A percentile compares a stretch with the other conserved stretches of the same genome.
phyloP scores from a whole-genome alignment of 805 yeast genomes.

The Cyberlindnera bimundalis region DNA sequence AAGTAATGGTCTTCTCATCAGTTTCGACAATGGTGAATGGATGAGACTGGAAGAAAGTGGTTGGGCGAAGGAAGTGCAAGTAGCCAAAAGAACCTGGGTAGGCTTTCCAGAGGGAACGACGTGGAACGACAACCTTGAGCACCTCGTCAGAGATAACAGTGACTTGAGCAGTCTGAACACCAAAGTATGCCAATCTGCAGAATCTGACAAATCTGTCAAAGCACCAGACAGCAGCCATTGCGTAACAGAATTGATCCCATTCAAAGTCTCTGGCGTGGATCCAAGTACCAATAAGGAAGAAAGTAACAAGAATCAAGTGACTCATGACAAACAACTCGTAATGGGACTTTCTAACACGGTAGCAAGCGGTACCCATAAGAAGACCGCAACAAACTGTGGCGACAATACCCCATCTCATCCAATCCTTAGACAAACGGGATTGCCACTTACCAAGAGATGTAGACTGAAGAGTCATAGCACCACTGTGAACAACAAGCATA shows the following conservation, averaged over 20 bases:
- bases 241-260: slow-evolving; percentile 43
- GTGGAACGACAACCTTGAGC: slow-evolving; percentile 37
- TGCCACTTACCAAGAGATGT: slow-evolving; percentile 8
- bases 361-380: slow-evolving; percentile 22
- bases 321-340: slow-evolving; percentile 60
- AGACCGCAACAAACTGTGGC: slow-evolving; percentile 12
- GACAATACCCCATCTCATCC: slow-evolving; percentile 26
- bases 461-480: slow-evolving; percentile 24
- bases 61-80: slow-evolving; percentile 50
- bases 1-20: slow-evolving; percentile 36
- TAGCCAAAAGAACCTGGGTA: slow-evolving; percentile 58
- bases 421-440: slow-evolving; percentile 11
- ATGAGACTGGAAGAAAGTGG: slow-evolving; percentile 65
- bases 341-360: slow-evolving; percentile 45
- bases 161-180: slow-evolving; percentile 25
- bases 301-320: slow-evolving; percentile 54
- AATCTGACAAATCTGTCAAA: slow-evolving; percentile 48
- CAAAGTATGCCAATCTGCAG: slow-evolving; percentile 22
- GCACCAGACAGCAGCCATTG: slow-evolving; percentile 41
- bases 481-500: slow-evolving; percentile 21
- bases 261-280: slow-evolving; percentile 50
- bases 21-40: slow-evolving; percentile 62
- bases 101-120: slow-evolving; percentile 47
- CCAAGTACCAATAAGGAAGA: slow-evolving; percentile 54
- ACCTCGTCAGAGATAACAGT: slow-evolving; percentile 37